Base-by-base conservation (phyloP, 768 basidiomycete species). In the Lactarius vividus region DNA sequence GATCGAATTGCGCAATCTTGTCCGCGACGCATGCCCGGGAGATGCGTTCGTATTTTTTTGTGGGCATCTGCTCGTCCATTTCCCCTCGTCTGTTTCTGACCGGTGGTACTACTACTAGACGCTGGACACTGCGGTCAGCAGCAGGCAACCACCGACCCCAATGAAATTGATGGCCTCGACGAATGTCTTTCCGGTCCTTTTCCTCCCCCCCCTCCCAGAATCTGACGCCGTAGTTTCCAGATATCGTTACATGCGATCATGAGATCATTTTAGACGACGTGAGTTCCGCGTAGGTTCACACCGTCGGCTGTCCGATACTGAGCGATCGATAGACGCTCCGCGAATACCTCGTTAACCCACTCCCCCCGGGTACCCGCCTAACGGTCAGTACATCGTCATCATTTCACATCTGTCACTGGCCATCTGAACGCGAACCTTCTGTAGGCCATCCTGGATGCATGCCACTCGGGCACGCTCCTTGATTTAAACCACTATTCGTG, bases 41-140 rank as follows among this genome's bases (percentile, higher is more conserved):
- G 72, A 73, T 57, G 35, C 23, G 2, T 68, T 73, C 15, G 64
- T 73, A 1, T 68, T 71, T 11, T 61, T 62, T n/a, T 73, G 72
- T 72, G 37, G 16, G 66, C 39, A 29, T n/a, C 10, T 26, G 8
- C 26, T 18, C 44, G 0, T 28, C 3, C 16, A n/a, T 56, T 23
- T 31, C 31, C 29, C 33, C 35, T 2, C 11, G 35, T 18, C 46
- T 26, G 1, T 15, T 26, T n/a, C 37, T 55, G 11, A 26, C 57
- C 8, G 23, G 23, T 35, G 23, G 23, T 35, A 35, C 2, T 10
- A 35, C 11, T 26, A 23, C 4, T 53, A 65, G 66, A 61, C 23
- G 58, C 62, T 1, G 68, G 64, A 16, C 61, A 65, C 16, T 58
- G 46, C 15, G 59, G 44, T 3, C 65, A 57, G 35, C n/a, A 54